Evolutionary conservation across 306 rosid genomes (phyloP).

Genomic region (Begonia peltatifolia): DNA sequence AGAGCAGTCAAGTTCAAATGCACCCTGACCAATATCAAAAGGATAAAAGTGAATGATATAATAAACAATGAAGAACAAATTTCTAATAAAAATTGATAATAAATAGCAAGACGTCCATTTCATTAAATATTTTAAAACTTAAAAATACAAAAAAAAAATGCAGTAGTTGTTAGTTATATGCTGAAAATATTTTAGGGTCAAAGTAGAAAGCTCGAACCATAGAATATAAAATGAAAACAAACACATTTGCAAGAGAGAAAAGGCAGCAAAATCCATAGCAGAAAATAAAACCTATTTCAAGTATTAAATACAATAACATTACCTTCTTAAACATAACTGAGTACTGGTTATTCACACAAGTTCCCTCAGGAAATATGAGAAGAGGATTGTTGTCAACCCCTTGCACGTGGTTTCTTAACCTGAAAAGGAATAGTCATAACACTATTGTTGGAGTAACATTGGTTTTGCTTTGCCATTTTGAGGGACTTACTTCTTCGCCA

Average conservation of each 20-base stretch:
- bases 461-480: too few relatives aligned
- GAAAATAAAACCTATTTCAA: neutral
- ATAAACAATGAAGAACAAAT: too few relatives aligned
- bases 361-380: slow-evolving; percentile 97
- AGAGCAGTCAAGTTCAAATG: slow-evolving; percentile 89
- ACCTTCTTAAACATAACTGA: slow-evolving; percentile 98
- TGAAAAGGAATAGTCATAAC: slow-evolving; percentile 23
- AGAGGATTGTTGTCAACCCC: slow-evolving; percentile 90
- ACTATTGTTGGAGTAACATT: neutral
- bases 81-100: too few relatives aligned
- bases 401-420: slow-evolving; percentile 78
- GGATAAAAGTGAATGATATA: too few relatives aligned
- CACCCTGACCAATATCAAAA: slow-evolving; percentile 48
- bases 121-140: too few relatives aligned
- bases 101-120: too few relatives aligned
- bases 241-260: neutral
- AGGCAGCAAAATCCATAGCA: slow-evolving; percentile 2
- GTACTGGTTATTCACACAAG: slow-evolving; percentile 94
- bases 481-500: slow-evolving; percentile 69
- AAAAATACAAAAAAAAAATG: too few relatives aligned
- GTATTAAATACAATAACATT: slow-evolving; percentile 5
- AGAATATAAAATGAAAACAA: neutral
- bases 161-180: too few relatives aligned
- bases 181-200: too few relatives aligned
- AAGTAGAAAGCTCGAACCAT: too few relatives aligned